Evolutionary conservation across 208 protist genomes (phyloP), one percentile per base, ranked within the genome.

Genomic region (Phytomonas francai): DNA sequence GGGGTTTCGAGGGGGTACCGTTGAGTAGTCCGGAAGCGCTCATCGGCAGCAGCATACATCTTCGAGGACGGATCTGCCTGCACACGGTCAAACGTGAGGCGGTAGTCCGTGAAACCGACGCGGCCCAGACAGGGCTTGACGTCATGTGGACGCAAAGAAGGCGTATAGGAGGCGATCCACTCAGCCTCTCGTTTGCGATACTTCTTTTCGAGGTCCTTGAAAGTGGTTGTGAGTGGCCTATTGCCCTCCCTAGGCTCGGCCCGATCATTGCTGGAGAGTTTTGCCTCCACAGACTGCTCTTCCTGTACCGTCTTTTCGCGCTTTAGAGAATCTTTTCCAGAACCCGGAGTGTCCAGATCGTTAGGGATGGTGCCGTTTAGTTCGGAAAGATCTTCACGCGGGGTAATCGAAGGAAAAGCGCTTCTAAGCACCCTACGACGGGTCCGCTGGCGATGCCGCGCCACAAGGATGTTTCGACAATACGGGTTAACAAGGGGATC

Each of bases 61-160:
- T 49, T 64, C 19, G 61, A 68, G 27, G n/a, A 58, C 25, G 65
- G 42, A 39, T 36, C 36, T 11, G 71, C 25, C 58, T 75, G 71
- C 5, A 71, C 60, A 29, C 59, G 59, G 54, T 68, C 36, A 65
- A 68, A 71, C 14, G 65, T 75, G 22, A 64, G 57, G 51, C 59
- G 57, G 25, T 65, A 11, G 28, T 75, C 71, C 16, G 64, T 65
- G 19, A 54, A 63, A 4, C 71, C 71, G 29, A 64, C 68, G 39
- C 71, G 71, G 12, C 71, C 71, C 0, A 54, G 71, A 57, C 34
- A 71, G 32, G 62, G 71, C 33, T 56, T 8, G 16, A 71, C 65
- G 19, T 75, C 34, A 34, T 75, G 67, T 30, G 65, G 71, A 9
- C 59, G 59, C 32, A 65, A 56, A 11, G 36, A 66, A 16, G 71